phyloP scores from a whole-genome alignment of 1,284 basidiomycete genomes.

The Gastroboletus turbinatus region DNA sequence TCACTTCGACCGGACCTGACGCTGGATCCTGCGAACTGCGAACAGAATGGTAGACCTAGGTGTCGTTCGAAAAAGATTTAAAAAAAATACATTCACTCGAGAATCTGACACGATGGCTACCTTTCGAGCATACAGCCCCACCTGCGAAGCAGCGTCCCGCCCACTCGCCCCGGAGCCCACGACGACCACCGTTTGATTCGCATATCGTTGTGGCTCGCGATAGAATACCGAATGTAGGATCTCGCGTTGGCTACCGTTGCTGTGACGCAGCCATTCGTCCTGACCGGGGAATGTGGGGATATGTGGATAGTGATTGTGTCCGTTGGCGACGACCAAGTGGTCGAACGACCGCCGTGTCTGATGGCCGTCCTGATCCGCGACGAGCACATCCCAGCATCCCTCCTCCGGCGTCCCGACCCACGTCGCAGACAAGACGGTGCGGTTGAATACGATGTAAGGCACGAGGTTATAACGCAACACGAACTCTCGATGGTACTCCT shows the following conservation, averaged over 20 bases:
- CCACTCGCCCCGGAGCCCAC: conserved; percentile 55
- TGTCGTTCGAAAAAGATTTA: neutral
- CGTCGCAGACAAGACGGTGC: conserved; percentile 42
- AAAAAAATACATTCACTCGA: neutral
- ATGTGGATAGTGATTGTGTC: conserved; percentile 51
- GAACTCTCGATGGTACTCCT: conserved; percentile 47
- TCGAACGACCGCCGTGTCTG: conserved; percentile 37
- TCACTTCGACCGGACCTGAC: conserved; percentile 33
- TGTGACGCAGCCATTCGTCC: conserved; percentile 44
- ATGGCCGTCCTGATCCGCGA: conserved; percentile 21
- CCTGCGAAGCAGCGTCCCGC: conserved; percentile 46
- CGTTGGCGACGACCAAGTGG: conserved; percentile 54
- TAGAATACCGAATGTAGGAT: conserved; percentile 58
- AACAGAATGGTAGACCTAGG: conserved; percentile 46
- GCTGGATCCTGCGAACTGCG: conserved; percentile 29
- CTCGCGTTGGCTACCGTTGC: conserved; percentile 33
- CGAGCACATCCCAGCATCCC: conserved; percentile 47
- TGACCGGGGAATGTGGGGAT: conserved; percentile 47
- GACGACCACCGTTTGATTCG: conserved; percentile 45
- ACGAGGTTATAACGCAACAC: conserved; percentile 40
- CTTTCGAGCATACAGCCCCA: conserved; percentile 40
- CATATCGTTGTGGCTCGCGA: conserved; percentile 46
- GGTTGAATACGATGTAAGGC: conserved; percentile 43
- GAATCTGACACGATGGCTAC: conserved; percentile 26
- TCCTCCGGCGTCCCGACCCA: conserved; percentile 44